Evolutionary conservation across 495 filamentous ascomycete species (phyloP).

Genomic region (Bacidia gigantensis): DNA sequence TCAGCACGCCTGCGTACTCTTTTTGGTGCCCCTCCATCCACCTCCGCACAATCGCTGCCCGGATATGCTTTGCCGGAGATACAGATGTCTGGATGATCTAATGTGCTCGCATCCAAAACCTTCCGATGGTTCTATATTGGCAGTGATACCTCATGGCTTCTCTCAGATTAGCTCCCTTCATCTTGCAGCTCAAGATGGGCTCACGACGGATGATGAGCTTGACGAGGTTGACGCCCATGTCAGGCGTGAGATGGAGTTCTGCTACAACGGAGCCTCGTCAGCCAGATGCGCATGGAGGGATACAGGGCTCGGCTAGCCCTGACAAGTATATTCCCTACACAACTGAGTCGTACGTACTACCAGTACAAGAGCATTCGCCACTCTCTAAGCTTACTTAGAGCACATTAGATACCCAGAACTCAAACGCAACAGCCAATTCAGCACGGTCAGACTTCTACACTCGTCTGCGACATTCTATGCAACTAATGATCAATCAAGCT

Average conservation of each 20-base stretch:
- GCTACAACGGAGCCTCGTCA: constrained; percentile 29
- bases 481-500: constrained; percentile 26
- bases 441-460: constrained; percentile 23
- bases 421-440: constrained; percentile 60
- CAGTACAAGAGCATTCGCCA: constrained; percentile 8
- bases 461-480: neutral
- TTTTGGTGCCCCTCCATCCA: too few relatives aligned
- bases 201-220: neutral
- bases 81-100: too few relatives aligned
- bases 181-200: neutral
- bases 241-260: constrained; percentile 24
- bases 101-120: too few relatives aligned
- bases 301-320: constrained; percentile 16
- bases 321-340: constrained; percentile 56
- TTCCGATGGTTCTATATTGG: too few relatives aligned
- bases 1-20: too few relatives aligned
- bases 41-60: too few relatives aligned
- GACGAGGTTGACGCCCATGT: neutral
- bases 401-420: neutral
- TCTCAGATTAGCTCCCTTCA: neutral
- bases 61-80: too few relatives aligned
- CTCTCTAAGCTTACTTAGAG: neutral
- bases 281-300: constrained; percentile 20
- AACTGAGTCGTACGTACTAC: constrained; percentile 45
- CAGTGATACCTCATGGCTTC: too few relatives aligned